These are phyloP conservation scores for Euphrasia arctica DNA, from an alignment of 305 asterid genomes.

Conservation along the genomic window DNA sequence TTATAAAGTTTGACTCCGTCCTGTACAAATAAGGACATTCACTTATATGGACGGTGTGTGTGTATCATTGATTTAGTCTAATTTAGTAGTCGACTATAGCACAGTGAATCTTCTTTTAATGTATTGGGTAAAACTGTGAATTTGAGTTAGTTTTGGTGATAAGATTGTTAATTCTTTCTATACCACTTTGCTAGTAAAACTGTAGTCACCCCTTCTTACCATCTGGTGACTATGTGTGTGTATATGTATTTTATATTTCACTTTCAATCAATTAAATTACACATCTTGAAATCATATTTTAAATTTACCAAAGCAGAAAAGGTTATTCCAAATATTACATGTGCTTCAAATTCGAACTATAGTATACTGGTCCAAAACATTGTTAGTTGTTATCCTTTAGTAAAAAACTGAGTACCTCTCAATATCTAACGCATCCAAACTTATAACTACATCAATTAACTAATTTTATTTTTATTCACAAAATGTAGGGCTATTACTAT, in stretches of 20 bases:
- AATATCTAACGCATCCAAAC: conserved; percentile 1
- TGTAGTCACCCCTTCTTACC: neutral
- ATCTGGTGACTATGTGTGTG: neutral
- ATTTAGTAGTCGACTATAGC: neutral
- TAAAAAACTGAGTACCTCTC: neutral
- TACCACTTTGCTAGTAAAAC: neutral
- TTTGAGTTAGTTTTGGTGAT: neutral
- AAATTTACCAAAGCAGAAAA: neutral
- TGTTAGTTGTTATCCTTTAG: neutral
- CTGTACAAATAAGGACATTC: neutral
- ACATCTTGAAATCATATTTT: neutral
- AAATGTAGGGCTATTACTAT: neutral
- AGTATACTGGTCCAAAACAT: neutral
- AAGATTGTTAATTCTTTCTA: neutral
- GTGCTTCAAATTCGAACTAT: neutral
- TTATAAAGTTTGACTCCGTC: neutral
- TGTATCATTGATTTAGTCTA: neutral
- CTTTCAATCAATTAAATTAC: neutral
- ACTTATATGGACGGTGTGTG: neutral
- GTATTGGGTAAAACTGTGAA: neutral
- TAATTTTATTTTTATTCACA: neutral
- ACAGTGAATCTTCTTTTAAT: neutral
- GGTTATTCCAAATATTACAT: neutral
- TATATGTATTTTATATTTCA: neutral
- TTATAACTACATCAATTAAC: neutral